Base-by-base conservation (phyloP, 2,329 filamentous ascomycete genomes). In the Sordariomycetes sp. region DNA sequence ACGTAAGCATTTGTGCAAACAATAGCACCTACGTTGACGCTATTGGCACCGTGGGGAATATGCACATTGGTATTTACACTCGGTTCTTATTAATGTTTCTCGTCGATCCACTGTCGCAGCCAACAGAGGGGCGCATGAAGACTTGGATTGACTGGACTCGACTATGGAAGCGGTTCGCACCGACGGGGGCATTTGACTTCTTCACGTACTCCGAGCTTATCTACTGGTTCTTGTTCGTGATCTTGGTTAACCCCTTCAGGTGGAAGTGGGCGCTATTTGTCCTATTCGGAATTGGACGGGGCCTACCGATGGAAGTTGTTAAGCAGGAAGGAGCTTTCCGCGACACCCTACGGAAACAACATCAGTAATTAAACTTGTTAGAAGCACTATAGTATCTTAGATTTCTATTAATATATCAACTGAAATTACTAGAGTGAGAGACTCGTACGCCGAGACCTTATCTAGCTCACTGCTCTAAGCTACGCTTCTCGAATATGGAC, bases 191-290 rank as follows among this genome's bases (percentile, higher is more conserved):
- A 0, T 92, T 95, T 64, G 89, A 95, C 67, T 95, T 95, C 72
- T 94, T 95, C 67, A 95, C 90, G 0, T 95, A 95, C 64, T 77
- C 87, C 0, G 90, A 95, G 69, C 72, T 95, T 55, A 66, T 94
- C 4, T 95, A 88, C 75, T 95, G 89, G 90, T 94, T 92, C 62
- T 67, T 82, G 6, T 95, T 94, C 65, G 86, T 86, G 58, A 82
- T 92, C 50, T 72, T 78, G 4, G 78, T 94, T 64, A 95, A 95
- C 65, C 90, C 90, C 0, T 95, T 95, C 69, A 75, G 89, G 10
- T 95, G 89, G 89, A 95, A 95, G 73, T 95, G 89, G 90, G 87
- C 85, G 0, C 67, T 84, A 0, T 95, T 95, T 66, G 88, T 95
- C 17, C 84, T 95, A 64, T 86, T 86, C 59, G 89, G 90, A 0